phyloP scores from a whole-genome alignment of 352 stramenopile genomes.

The Aphanomyces invadans region DNA sequence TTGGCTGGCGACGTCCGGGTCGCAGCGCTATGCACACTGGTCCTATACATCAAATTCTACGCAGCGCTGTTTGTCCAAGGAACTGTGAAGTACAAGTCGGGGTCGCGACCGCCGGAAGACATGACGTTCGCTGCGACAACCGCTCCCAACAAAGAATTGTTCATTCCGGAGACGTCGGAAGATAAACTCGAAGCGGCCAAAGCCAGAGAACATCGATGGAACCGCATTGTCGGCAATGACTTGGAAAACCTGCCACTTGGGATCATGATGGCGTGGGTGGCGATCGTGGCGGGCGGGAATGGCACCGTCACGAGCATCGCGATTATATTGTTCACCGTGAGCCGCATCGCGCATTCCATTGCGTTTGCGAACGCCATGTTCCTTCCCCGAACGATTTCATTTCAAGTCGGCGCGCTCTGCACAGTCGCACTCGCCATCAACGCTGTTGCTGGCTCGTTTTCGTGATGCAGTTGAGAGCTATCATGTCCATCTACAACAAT shows the following conservation, averaged over 20 bases:
- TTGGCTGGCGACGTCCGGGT: background rate
- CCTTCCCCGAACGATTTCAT: constrained; percentile 25
- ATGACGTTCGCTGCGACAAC: too few relatives aligned
- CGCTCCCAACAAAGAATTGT: too few relatives aligned
- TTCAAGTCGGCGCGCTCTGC: constrained; percentile 24
- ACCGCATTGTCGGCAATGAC: constrained; percentile 50
- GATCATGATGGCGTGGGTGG: constrained; percentile 11
- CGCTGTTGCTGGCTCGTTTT: too few relatives aligned
- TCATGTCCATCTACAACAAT: too few relatives aligned
- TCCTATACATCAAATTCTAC: constrained; percentile 59
- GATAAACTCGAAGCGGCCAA: background rate
- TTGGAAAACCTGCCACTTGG: constrained; percentile 47
- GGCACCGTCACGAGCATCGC: constrained; percentile 30
- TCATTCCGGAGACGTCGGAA: too few relatives aligned
- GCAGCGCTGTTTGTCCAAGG: constrained; percentile 40
- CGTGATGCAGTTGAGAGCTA: too few relatives aligned
- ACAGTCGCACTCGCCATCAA: too few relatives aligned
- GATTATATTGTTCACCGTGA: constrained; percentile 36
- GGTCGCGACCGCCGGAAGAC: constrained; percentile 38
- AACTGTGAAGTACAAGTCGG: constrained; percentile 37
- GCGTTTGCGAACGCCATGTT: constrained; percentile 37
- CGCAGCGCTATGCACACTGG: constrained; percentile 27
- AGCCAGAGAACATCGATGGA: constrained; percentile 42
- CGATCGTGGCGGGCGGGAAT: constrained; percentile 35
- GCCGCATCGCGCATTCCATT: constrained; percentile 35